Evolutionary conservation across 2,329 filamentous ascomycete species (phyloP), one percentile per base, ranked within the genome.

Genomic region (Blastomyces silverae): DNA sequence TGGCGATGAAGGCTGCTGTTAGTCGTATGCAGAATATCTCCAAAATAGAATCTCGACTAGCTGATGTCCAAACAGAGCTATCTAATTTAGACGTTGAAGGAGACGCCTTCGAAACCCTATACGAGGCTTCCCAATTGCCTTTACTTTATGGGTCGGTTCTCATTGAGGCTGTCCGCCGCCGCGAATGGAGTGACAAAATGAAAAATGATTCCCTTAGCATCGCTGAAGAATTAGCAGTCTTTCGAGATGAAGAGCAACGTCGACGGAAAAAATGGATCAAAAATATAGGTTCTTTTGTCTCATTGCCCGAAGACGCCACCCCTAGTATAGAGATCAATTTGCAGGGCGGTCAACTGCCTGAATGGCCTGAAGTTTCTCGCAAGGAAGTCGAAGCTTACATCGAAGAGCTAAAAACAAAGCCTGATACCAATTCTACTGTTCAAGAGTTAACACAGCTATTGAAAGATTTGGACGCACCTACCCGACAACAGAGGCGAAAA

Each of bases 131-230:
- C 55, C 87, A 92, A 67, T 83, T 97, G 39, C 94, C 94, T 0
- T 88, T 89, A 64, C 87, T 96, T 70, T 99, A 97, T 74, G 92
- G 92, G 0, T 92, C 92, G 2, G 89, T 96, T 65, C 80, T 96
- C 25, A 85, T 91, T 3, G 94, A 99, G 77, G 89, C 91, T 20
- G 86, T 97, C 52, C 86, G 90, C 65, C 87, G 94, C 28, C 87
- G 87, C 44, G 92, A 97, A 77, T 99, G 94, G 92, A 86, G 85
- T 15, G 91, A 96, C 62, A 96, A 96, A 77, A 89, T 97, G 75
- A 91, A 89, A 73, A 84, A 85, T 2, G 94, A 97, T 71, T 94
- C 93, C 0, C 87, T 90, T 2, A 91, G 89, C 0, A 79, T 99
- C 34, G 91, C 92, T 34, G 95, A 97, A 74, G 93, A 97, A 73